Evolutionary conservation across 2,329 filamentous ascomycete genomes (phyloP), one percentile per base, ranked within the genome.

Genomic region (Ceratocystis smalleyi): DNA sequence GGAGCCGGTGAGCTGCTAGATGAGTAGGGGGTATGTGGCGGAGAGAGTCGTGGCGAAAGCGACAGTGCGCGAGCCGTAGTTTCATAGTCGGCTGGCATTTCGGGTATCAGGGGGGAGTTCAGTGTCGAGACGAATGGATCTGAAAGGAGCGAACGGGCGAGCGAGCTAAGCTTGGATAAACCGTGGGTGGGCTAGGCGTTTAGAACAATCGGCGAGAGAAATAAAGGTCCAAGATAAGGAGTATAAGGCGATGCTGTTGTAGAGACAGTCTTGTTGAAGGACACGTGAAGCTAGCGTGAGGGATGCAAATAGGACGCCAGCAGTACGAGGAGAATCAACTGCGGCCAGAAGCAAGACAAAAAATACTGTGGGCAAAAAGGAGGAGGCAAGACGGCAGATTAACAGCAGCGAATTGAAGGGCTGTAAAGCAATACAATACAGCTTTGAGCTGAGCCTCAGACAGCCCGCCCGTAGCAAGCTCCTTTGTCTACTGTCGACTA

Each of bases 21-120:
- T 10, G 73, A 72, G 57, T 69, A 70, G 67, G 69, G 69, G 54
- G 68, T 69, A 47, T 67, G 69, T n/a, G 69, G 65, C 45, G 69
- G 63, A 55, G 70, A 70, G 64, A 69, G 65, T 43, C 71, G 69
- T 2, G 74, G 72, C 32, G 76, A 75, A 63, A 81, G 71, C 66
- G 78, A 75, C 45, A 81, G 77, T 57, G 76, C 78, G 69, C 76
- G 77, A 64, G 78, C 79, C 66, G 79, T 74, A 65, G 78, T 77
- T 57, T 73, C 71, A 72, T 79, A 79, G 73, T 82, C 77, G 69
- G 76, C 76, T 43, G 79, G 77, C 79, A 82, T 82, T 51, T 51
- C 47, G 47, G 10, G 47, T 24, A 40, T 15, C 35, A 5, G 8
- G 47, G 47, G 27, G 8, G 47, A n/a, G 47, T 12, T 27, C 35